Conservation (phyloP, 192 early-diverging fungal species). For the Coemansia asiatica region DNA sequence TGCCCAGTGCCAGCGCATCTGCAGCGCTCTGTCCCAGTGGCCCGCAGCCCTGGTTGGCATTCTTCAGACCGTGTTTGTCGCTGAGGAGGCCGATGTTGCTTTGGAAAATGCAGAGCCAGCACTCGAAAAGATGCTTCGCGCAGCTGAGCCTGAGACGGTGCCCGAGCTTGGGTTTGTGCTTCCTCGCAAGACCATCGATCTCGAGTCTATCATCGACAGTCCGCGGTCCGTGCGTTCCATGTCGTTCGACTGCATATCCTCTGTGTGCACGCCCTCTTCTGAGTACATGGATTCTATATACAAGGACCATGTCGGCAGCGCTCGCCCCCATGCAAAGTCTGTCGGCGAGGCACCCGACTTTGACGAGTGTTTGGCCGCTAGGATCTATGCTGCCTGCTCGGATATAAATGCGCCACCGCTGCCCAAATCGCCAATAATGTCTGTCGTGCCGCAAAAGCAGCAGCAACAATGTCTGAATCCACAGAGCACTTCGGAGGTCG, state of each 20-base stretch:
- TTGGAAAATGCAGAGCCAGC: constrained; percentile 15
- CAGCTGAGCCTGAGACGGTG: not conserved
- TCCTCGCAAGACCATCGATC: constrained; percentile 18
- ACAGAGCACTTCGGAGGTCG: not conserved
- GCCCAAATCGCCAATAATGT: not conserved
- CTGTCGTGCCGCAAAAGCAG: not conserved
- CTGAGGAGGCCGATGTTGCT: constrained; percentile 43
- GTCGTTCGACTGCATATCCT: constrained; percentile 51
- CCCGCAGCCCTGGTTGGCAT: constrained; percentile 19
- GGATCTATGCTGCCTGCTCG: not conserved
- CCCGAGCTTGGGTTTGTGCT: not conserved
- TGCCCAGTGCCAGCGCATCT: constrained; percentile 24
- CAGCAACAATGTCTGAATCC: not conserved
- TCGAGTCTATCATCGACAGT: constrained; percentile 49
- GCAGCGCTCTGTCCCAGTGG: constrained; percentile 4
- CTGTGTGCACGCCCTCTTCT: constrained; percentile 25
- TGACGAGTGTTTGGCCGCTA: constrained; percentile 2
- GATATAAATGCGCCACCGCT: not conserved
- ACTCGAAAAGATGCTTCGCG: constrained; percentile 8
- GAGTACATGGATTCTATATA: constrained; percentile 9
- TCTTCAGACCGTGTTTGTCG: constrained; percentile 38
- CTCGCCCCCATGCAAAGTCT: constrained; percentile 7
- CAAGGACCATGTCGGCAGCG: not conserved
- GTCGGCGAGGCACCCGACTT: not conserved
- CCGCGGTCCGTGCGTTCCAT: constrained; percentile 46